Evolutionary conservation across 495 filamentous ascomycete genomes (phyloP).

Genomic region (Parathielavia appendiculata): DNA sequence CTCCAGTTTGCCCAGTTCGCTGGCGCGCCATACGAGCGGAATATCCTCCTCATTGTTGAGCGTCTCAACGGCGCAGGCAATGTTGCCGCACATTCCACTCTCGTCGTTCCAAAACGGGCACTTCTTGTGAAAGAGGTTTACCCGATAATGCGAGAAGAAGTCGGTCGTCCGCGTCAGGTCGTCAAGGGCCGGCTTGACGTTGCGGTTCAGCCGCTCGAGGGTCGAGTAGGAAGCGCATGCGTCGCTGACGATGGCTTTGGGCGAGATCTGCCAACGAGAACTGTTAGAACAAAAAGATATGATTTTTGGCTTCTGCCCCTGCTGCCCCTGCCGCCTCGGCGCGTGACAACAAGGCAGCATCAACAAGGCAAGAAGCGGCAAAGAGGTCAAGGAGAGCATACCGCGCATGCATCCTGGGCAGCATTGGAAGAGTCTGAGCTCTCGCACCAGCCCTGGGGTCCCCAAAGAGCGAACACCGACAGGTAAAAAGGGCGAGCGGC

Average conservation of each 20-base stretch:
- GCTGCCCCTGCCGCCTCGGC: conserved; percentile 23
- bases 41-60: conserved; percentile 93
- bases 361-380: conserved; percentile 19
- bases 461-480: conserved; percentile 68
- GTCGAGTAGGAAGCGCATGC: conserved; percentile 89
- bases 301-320: conserved; percentile 23
- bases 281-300: conserved; percentile 36
- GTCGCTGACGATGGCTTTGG: conserved; percentile 64
- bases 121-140: conserved; percentile 92
- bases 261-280: conserved; percentile 45
- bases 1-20: conserved; percentile 87
- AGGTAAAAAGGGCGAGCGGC: conserved; percentile 67
- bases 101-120: conserved; percentile 96
- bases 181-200: conserved; percentile 72
- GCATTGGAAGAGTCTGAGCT: conserved; percentile 6
- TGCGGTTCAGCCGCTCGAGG: conserved; percentile 75
- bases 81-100: conserved; percentile 93
- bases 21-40: conserved; percentile 81
- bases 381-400: conserved; percentile 34
- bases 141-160: conserved; percentile 94
- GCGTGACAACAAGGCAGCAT: conserved; percentile 15
- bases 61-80: conserved; percentile 95
- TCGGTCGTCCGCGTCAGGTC: conserved; percentile 81
- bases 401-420: conserved; percentile 43
- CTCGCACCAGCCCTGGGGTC: conserved; percentile 44